Percentiles rank a stretch among this genome's conserved stretches.
These are phyloP conservation scores for Phylloporus arenicola DNA, from an alignment of 768 basidiomycete genomes.

Conservation along the genomic window DNA sequence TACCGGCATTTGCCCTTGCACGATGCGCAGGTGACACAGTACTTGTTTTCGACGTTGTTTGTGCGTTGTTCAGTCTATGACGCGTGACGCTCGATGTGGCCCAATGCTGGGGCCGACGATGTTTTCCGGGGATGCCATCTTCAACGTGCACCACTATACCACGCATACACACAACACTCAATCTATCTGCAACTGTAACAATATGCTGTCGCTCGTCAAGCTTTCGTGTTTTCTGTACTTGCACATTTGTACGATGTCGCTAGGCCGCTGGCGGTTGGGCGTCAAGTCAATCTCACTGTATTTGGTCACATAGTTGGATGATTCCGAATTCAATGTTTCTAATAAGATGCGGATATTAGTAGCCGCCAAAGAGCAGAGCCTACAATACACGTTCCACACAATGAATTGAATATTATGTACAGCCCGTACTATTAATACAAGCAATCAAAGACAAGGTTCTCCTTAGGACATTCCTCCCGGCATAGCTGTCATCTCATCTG, in stretches of 20 bases:
- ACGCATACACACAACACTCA: not conserved
- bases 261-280: not conserved
- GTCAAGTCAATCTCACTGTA: constrained; percentile 1
- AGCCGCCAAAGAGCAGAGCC: no score
- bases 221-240: not conserved
- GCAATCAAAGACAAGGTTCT: no score
- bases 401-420: no score
- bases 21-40: constrained; percentile 81
- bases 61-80: constrained; percentile 54
- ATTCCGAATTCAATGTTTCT: no score
- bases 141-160: not conserved
- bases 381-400: no score
- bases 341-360: no score
- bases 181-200: not conserved
- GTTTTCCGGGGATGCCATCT: not conserved
- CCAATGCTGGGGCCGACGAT: not conserved
- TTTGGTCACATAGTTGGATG: no score
- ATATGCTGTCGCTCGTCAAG: not conserved
- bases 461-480: no score
- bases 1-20: constrained; percentile 88
- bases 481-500: no score
- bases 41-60: constrained; percentile 91
- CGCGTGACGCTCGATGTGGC: constrained; percentile 5
- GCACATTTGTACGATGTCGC: not conserved
- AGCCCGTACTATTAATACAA: no score